Evolutionary conservation across 1,139 yeast genomes (phyloP), one percentile per base, ranked within the genome.

Genomic region (Zygosaccharomyces sapae): DNA sequence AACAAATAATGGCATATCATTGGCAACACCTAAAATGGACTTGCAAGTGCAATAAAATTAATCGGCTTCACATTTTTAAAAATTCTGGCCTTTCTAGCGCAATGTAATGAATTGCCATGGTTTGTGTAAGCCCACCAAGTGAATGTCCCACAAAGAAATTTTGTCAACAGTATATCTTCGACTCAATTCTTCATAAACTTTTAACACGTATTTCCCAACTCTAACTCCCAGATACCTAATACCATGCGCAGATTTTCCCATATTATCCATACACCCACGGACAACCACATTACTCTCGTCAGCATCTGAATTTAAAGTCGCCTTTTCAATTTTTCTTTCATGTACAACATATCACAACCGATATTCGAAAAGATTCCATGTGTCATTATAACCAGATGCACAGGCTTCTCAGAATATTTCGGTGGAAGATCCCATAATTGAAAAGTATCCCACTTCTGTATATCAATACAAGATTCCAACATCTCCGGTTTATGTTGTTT

Each of bases 341-440:
- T 58, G 53, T 77, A 80, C 16, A 80, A 65, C 82, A 81, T 72
- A 59, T 81, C 87, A 9, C 83, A 77, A 13, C 82, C 77, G 8
- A 77, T 72, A 54, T 80, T 81, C 1, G 86, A 79, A 55, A 80
- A 83, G 10, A 81, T 70, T 1, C 87, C 87, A 61, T 81, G 87
- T 1, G 86, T 81, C 12, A 80, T 52, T 3, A 81, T 68, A 16
- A 81, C 85, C 50, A 81, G 64, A 62, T 81, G 87, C 1, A 77
- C 76, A 0, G 83, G 82, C 42, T 65, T 68, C 1, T 64, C 55
- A 1, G 73, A 69, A 38, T 61, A 57, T 33, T 60, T 64, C 1
- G 84, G 83, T 0, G 71, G 70, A 9, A 54, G 44, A 38, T 57
- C 72, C 86, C 86, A 81, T 44, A 81, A 57, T 38, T 73, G 76